Conservation (phyloP, 2,329 filamentous ascomycete species). For the Botrytis paeoniae region DNA sequence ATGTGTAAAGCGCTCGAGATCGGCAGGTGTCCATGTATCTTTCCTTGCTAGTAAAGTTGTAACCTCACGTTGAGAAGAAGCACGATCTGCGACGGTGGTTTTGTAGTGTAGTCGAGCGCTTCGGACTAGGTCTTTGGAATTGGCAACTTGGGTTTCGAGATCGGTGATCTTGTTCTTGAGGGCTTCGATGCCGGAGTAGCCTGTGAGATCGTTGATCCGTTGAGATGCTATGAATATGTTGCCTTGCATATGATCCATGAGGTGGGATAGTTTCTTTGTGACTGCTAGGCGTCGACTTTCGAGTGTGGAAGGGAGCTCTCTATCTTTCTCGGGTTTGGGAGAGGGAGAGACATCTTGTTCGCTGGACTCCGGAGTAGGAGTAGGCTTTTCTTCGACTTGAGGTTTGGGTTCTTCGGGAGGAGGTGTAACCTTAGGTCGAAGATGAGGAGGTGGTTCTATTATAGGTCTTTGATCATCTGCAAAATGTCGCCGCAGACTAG, state of each 20-base stretch:
- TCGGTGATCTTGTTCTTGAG: conserved; percentile 75
- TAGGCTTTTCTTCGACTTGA: conserved; percentile 3
- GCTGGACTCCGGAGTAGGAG: neutral
- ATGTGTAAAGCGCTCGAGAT: conserved; percentile 91
- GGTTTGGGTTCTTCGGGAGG: conserved; percentile 18
- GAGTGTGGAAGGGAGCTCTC: conserved; percentile 47
- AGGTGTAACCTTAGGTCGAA: conserved; percentile 16
- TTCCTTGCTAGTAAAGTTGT: conserved; percentile 92
- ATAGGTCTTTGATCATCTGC: conserved; percentile 30
- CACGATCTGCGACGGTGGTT: conserved; percentile 76
- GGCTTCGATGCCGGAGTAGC: conserved; percentile 86
- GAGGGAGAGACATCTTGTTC: conserved; percentile 14
- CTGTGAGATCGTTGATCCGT: conserved; percentile 89
- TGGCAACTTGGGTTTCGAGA: conserved; percentile 58
- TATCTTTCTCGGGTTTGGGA: conserved; percentile 9
- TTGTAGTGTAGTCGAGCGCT: conserved; percentile 74
- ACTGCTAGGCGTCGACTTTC: conserved; percentile 46
- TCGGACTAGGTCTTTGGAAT: conserved; percentile 64
- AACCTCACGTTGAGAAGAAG: conserved; percentile 91
- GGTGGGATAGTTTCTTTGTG: conserved; percentile 54
- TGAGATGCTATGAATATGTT: conserved; percentile 83
- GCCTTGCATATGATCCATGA: conserved; percentile 88
- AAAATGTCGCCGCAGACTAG: conserved; percentile 36
- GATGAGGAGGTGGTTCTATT: conserved; percentile 6
- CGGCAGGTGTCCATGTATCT: conserved; percentile 80